Base-by-base conservation (phyloP, 2,329 filamentous ascomycete genomes). In the Monosporascus sp. region DNA sequence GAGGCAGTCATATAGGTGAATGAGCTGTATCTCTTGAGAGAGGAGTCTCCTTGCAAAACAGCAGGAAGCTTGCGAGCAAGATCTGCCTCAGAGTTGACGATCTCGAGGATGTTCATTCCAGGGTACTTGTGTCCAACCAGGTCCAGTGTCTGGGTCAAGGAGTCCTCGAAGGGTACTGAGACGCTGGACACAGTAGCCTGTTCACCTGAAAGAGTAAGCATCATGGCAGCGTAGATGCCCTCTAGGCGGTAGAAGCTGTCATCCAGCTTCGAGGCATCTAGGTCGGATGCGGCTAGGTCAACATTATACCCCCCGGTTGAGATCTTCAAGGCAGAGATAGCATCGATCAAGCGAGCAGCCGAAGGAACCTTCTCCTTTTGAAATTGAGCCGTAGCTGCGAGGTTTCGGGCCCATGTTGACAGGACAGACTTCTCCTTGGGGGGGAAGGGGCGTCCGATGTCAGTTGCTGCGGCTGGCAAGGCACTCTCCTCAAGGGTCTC, bases 121-220 rank as follows among this genome's bases (percentile, higher is more conserved):
- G 56, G 46, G 31, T 58, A 51, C 53, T 58, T 56, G 38, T 58
- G 56, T 14, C 41, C 53, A 8, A 56, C 17, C 9, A 58, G 37
- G 45, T 58, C 56, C 1, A 58, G 51, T 11, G 36, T 43, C 49
- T 51, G 37, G 5, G 49, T 44, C 36, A 51, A 44, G 5, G 49
- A 53, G 27, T 53, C 51, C 5, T 51, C 51, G 2, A 19, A 4
- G 17, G 22, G 34, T 19, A 27, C 26, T 8, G 41, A 22, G 26
- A 22, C 52, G 26, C 16, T 36, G 16, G 52, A 31, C 5, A 16
- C 43, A 17, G 37, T 43, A 48, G 43, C 31, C 26, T 48, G 44
- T 8, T 54, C 43, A 22, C 37, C 52, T 6, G 48, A 48, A 9
- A 54, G 48, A 38, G 48, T 27, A 40, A 53, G 24, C 51, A 56